Evolutionary conservation across 495 filamentous ascomycete species (phyloP).

Genomic region (Podospora didyma): DNA sequence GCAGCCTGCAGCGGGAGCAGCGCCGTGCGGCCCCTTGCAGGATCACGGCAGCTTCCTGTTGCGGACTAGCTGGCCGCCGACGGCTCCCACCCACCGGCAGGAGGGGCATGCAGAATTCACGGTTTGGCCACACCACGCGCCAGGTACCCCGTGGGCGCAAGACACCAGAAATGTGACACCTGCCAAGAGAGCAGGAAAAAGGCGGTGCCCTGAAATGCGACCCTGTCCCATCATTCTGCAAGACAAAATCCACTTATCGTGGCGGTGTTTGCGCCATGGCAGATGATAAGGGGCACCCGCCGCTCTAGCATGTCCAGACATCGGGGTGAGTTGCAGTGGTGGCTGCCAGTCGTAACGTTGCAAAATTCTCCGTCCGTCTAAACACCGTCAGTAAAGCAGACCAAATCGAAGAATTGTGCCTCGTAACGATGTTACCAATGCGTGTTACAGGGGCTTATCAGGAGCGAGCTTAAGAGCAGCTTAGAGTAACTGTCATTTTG

Average conservation of each 20-base stretch:
- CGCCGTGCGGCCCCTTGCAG: conserved; percentile 3
- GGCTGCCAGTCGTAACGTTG: neutral
- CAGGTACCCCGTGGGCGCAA: neutral
- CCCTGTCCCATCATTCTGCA: neutral
- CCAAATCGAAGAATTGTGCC: no score
- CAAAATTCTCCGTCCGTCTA: neutral
- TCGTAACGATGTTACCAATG: no score
- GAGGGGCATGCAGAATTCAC: neutral
- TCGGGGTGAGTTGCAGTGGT: neutral
- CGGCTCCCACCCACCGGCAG: neutral
- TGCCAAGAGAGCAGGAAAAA: neutral
- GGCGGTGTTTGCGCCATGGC: neutral
- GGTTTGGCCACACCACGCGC: neutral
- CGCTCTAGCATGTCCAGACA: no score
- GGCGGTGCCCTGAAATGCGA: neutral
- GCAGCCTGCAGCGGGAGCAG: neutral
- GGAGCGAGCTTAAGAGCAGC: no score
- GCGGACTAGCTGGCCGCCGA: neutral
- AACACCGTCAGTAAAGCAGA: no score
- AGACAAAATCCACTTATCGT: neutral
- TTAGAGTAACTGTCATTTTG: no score
- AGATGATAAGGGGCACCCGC: neutral
- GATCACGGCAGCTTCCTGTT: conserved; percentile 2
- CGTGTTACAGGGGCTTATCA: no score
- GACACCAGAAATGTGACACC: neutral